Percentiles rank a stretch among this genome's conserved stretches.
Conservation (phyloP, 148 eudicot species). For the Rhododendron mucronatum region DNA sequence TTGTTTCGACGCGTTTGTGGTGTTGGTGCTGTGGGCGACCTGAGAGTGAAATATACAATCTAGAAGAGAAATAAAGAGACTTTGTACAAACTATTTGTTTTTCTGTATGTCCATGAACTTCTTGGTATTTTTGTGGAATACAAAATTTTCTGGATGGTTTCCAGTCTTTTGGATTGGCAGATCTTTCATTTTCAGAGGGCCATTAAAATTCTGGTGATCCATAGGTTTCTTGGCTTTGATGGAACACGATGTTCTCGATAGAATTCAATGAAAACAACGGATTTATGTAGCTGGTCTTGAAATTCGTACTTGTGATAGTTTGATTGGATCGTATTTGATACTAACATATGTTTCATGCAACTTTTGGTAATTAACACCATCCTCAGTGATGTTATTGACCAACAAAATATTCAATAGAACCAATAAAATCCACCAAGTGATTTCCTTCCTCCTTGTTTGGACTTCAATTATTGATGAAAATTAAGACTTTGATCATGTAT, state of each 20-base stretch:
- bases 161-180: background rate
- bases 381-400: background rate
- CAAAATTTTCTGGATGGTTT: background rate
- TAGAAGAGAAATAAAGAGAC: conserved; percentile 5
- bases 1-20: background rate
- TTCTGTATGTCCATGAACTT: background rate
- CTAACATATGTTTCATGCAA: background rate
- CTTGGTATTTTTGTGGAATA: background rate
- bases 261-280: background rate
- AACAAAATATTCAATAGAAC: background rate
- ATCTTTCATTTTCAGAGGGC: background rate
- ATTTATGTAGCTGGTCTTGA: background rate
- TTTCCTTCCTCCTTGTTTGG: background rate
- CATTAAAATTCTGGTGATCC: background rate
- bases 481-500: too few relatives aligned
- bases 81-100: background rate
- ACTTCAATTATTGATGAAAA: background rate
- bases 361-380: background rate
- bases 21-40: background rate
- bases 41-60: background rate
- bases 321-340: background rate
- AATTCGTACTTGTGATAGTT: background rate
- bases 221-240: background rate
- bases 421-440: background rate
- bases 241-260: too few relatives aligned